Evolutionary conservation across 805 yeast genomes (phyloP).

Genomic region (Metschnikowia picachoensis): DNA sequence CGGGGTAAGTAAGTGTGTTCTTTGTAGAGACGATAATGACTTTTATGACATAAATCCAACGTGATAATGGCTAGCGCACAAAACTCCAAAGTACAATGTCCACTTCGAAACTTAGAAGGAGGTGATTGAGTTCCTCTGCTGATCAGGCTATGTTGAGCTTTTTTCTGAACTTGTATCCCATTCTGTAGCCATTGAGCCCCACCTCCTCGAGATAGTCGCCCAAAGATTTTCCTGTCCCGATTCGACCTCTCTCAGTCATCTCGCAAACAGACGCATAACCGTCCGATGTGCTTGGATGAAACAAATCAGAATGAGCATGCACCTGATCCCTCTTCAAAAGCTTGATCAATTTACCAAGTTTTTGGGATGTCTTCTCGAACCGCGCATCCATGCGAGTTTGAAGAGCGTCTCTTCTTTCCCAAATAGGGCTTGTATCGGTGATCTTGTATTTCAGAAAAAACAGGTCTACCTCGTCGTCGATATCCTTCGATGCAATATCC

Average conservation of each 20-base stretch:
- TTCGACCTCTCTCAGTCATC: conserved; percentile 23
- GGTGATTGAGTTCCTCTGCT: too few species aligned
- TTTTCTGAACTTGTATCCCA: conserved; percentile 28
- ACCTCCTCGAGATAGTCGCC: conserved; percentile 30
- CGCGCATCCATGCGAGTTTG: conserved; percentile 18
- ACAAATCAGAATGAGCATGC: conserved; percentile 34
- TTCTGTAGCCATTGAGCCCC: conserved; percentile 20
- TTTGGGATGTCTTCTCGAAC: conserved; percentile 13
- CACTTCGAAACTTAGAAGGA: too few species aligned
- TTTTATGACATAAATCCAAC: neutral
- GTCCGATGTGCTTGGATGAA: conserved; percentile 3
- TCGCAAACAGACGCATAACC: conserved; percentile 10
- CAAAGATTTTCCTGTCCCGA: conserved; percentile 27
- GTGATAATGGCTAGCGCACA: too few species aligned
- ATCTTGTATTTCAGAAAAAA: conserved; percentile 16
- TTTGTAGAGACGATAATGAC: conserved; percentile 6
- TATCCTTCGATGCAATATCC: conserved; percentile 5
- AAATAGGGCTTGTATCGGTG: conserved; percentile 5
- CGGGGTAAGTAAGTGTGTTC: neutral
- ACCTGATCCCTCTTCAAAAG: conserved; percentile 20
- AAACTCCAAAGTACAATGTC: neutral
- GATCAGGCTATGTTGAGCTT: conserved; percentile 17
- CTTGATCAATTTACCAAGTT: conserved; percentile 14
- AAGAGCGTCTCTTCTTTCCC: conserved; percentile 11
- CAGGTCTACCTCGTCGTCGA: conserved; percentile 13